Evolutionary conservation across 768 basidiomycete genomes (phyloP), one percentile per base, ranked within the genome.

Genomic region (Mycena galopus): DNA sequence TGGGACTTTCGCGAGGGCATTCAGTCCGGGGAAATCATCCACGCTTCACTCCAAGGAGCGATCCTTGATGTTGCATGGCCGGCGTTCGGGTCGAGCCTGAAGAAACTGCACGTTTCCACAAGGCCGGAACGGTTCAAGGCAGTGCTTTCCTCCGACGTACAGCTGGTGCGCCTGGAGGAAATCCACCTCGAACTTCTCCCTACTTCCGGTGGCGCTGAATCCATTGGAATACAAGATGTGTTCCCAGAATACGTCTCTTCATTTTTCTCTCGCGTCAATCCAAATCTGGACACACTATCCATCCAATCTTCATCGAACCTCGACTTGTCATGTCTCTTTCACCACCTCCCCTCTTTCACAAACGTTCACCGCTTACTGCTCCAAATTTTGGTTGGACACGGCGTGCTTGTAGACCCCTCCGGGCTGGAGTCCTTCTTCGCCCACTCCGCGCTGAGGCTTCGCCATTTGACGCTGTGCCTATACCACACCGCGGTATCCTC

Each of bases 391-490:
- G 57, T 61, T 21, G 58, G 64, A 17, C 42, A 25, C 56, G 39
- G 35, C 55, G 61, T 58, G 17, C 39, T 64, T 19, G 42, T 59
- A 3, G 71, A 72, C 35, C 39, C 65, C 42, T 51, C 66, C 1
- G 71, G 66, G 32, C 61, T 72, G n/a, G 66, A 58, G 16, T 23
- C 61, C 25, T 72, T 68, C 66, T 68, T 72, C 56, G 71, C 66
- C 16, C 35, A 59, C 23, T 58, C 55, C 27, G 60, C 71, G 23
- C 25, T 25, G 25, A 47, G 39, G 27, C 62, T 72, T 16, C 66
- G 62, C 29, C 71, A 68, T 23, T 35, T 72, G 27, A 59, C 65
- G n/a, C 32, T 67, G 9, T 30, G 14, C 6, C 44, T 72, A 11
- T 58, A 60, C 44, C 61, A 72, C n/a, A 27, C 53, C 62, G 66